Conservation (phyloP, 176 grass and related monocot species). For the Oryza meridionalis region DNA sequence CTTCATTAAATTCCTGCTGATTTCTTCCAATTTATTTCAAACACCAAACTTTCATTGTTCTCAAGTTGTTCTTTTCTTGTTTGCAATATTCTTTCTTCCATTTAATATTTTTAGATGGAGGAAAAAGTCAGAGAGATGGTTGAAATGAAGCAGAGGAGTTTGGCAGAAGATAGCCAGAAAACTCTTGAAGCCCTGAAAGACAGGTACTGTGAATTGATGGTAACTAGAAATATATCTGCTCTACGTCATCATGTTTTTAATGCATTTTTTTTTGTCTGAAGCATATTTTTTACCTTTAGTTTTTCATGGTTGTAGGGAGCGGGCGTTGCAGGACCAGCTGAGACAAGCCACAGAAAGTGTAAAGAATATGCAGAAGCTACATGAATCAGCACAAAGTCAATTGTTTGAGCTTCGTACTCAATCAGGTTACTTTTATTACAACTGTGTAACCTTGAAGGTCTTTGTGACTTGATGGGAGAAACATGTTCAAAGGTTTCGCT, state of each 20-base stretch:
- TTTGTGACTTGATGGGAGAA: background rate
- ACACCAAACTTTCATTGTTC: background rate
- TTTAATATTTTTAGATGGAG: conserved; percentile 78
- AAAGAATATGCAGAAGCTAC: conserved; percentile 98
- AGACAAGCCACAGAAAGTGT: conserved; percentile 98
- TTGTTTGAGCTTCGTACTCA: conserved; percentile 98
- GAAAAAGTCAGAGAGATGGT: conserved; percentile 99
- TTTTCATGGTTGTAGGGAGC: conserved; percentile 67
- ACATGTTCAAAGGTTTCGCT: conserved; percentile 25
- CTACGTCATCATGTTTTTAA: background rate
- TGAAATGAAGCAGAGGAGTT: conserved; percentile 99
- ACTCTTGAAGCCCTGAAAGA: conserved; percentile 97
- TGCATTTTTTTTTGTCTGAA: conserved; percentile 1
- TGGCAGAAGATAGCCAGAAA: conserved; percentile 99
- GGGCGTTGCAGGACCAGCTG: conserved; percentile 86
- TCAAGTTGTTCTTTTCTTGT: background rate
- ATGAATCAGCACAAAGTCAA: conserved; percentile 92
- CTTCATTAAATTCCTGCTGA: background rate
- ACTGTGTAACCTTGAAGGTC: conserved; percentile 1
- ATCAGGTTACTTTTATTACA: conserved; percentile 67
- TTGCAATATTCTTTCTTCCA: conserved; percentile 3
- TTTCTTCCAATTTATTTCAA: conserved; percentile 13
- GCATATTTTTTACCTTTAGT: conserved; percentile 33
- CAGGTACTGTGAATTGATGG: conserved; percentile 59
- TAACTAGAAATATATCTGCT: conserved; percentile 7